Percentiles rank a stretch among this genome's conserved stretches.
Evolutionary conservation across 805 yeast genomes (phyloP).

Genomic region (Kodamaea hsintzibuensis): DNA sequence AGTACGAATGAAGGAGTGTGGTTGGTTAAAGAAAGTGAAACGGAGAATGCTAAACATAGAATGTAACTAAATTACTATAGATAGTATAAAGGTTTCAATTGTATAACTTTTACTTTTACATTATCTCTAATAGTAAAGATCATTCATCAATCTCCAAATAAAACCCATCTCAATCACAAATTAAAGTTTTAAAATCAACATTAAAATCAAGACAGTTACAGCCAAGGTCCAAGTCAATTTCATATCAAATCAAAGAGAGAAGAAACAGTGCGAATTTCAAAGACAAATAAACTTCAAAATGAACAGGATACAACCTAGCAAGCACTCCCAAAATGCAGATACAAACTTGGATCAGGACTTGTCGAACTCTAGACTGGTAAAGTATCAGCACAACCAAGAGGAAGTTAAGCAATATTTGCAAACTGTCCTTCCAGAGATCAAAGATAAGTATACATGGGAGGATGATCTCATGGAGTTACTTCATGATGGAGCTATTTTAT

Average conservation of each 20-base stretch:
- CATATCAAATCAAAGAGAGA: background rate
- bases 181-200: background rate
- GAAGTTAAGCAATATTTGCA: constrained; percentile 60
- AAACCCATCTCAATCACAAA: background rate
- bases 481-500: constrained; percentile 56
- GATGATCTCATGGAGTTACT: constrained; percentile 53
- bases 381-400: constrained; percentile 44
- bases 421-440: constrained; percentile 18
- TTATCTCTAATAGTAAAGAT: no score
- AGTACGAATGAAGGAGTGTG: no score
- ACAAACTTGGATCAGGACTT: constrained; percentile 69
- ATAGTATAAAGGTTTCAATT: no score
- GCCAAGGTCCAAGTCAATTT: background rate
- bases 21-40: no score
- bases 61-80: no score
- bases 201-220: background rate
- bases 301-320: constrained; percentile 11
- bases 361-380: constrained; percentile 47
- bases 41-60: no score
- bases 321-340: constrained; percentile 4
- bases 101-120: no score
- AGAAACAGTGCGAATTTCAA: background rate
- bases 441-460: constrained; percentile 10
- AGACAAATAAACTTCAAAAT: background rate
- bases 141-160: no score